Base-by-base conservation (phyloP, 139 green algal species). In the Klebsormidium nitens region DNA sequence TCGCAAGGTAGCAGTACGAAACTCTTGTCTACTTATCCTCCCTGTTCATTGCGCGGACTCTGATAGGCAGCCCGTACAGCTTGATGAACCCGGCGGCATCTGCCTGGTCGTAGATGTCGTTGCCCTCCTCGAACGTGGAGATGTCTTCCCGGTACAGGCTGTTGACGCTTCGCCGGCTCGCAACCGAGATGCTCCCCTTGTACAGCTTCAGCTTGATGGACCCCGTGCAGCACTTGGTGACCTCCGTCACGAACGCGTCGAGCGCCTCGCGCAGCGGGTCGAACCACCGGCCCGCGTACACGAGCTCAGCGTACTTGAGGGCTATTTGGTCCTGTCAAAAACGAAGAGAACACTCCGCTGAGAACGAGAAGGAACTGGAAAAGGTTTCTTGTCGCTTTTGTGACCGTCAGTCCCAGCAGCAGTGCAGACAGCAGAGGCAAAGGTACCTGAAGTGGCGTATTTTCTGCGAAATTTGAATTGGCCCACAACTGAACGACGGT, bases 71-170 rank as follows among this genome's bases (percentile, higher is more conserved):
- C 1, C 76, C 80, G 35, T 83, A 69, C 14, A 95, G 79, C 68
- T 90, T 88, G 81, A 95, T 94, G 85, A 98, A 98, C 50, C 93
- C 93, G 23, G 82, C 87, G 5, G 93, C 90, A 67, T 97, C 92
- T 66, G 91, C 87, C 80, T 97, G 91, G 34, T 85, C 62, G 66
- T 85, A 85, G 28, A 80, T 44, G 26, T 68, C 74, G 44, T 83
- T 85, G 75, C 97, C 93, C 67, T 98, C 91, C 85, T 98, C 93
- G 76, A 98, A 98, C 0, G 90, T 95, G 1, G 90, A 87, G 26
- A 98, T 88, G 56, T 92, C 87, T 63, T 76, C 31, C 17, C 66
- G 83, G 77, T 95, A 96, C 37, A 96, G 77, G 29, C 69, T 87
- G 76, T 82, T 85, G 5, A 69, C 74, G 17, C 75, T 82, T 71